Evolutionary conservation across 805 yeast genomes (phyloP).

Genomic region (Ogataea glucozyma): DNA sequence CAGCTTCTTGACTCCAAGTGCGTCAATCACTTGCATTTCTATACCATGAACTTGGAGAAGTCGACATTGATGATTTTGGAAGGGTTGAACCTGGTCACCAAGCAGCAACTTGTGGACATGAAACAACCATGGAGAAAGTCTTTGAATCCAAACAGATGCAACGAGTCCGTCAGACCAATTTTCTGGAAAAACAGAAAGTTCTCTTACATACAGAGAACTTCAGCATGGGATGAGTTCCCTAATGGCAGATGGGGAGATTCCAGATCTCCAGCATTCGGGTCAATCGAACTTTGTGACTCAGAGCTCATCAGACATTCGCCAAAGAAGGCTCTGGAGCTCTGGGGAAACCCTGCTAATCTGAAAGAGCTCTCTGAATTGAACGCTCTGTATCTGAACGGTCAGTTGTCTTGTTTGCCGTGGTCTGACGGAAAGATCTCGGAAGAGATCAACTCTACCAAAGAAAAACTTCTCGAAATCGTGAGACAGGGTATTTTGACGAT

Average conservation of each 20-base stretch:
- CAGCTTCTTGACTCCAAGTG: conserved; percentile 67
- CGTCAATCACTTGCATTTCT: conserved; percentile 87
- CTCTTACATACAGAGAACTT: conserved; percentile 84
- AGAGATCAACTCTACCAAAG: conserved; percentile 67
- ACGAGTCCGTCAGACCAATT: conserved; percentile 87
- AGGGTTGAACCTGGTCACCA: conserved; percentile 53
- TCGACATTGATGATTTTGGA: conserved; percentile 88
- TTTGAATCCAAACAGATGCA: conserved; percentile 72
- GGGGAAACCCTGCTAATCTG: conserved; percentile 77
- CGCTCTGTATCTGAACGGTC: conserved; percentile 68
- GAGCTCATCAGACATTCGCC: conserved; percentile 81
- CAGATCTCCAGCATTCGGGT: conserved; percentile 95
- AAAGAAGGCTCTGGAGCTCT: conserved; percentile 74
- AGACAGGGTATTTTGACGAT: conserved; percentile 71
- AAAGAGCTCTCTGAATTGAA: conserved; percentile 65
- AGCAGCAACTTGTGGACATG: conserved; percentile 27
- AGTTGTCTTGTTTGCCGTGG: conserved; percentile 84
- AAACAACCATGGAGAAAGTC: conserved; percentile 88
- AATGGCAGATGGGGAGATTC: conserved; percentile 99
- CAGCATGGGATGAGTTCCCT: conserved; percentile 97
- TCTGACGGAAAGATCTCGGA: conserved; percentile 84
- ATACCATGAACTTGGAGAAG: conserved; percentile 96
- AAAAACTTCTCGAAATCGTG: conserved; percentile 64
- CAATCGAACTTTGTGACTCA: conserved; percentile 77
- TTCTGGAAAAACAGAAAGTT: conserved; percentile 95